Base-by-base conservation (phyloP, 805 yeast species). In the Saccharomycopsis guyanensis region DNA sequence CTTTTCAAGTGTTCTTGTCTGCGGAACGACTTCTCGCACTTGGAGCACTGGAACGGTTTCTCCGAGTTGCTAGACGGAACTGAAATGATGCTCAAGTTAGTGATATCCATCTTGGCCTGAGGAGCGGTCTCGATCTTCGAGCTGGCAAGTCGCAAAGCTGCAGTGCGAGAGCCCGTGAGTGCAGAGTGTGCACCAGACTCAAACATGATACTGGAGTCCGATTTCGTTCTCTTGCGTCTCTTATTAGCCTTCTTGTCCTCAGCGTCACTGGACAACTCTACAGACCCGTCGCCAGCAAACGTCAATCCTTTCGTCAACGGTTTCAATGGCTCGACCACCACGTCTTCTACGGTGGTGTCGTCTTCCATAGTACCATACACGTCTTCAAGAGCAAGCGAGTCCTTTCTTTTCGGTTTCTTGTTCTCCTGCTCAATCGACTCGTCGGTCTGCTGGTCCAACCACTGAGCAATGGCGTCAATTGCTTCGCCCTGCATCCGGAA, bases 1-100 rank as follows among this genome's bases (percentile, higher is more conserved):
- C 88, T 64, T 58, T 78, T 78, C 56, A 80, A 64, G 58, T 80
- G 86, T 50, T 82, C 86, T 55, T 76, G 76, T 51, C 86, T 69
- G 53, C 73, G 75, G 61, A 82, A 81, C 3, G 57, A 56, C 53
- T 69, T 70, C 1, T 56, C 51, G 51, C 76, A 72, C 8, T 59
- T 55, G 5, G 54, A 52, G 49, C 72, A 71, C 20, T 55, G 55
- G 53, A 64, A 64, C 25, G 67, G 66, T 51, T 66, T 68, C 10
- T 64, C 68, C 18, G 35, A 36, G 37, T 55, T 47, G 15, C 8
- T 36, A 16, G 47, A 39, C 12, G 43, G 44, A 19, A 42, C 24
- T 5, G 42, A 35, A 15, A 47, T 47, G 32, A 38, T 23, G n/a
- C 43, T 27, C n/a, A 47, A n/a, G 33, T 39, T 43, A 3, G 47